Percentiles rank a stretch among this genome's conserved stretches.
phyloP scores from a whole-genome alignment of 352 stramenopile species.

The Phytopythium mirpurense region DNA sequence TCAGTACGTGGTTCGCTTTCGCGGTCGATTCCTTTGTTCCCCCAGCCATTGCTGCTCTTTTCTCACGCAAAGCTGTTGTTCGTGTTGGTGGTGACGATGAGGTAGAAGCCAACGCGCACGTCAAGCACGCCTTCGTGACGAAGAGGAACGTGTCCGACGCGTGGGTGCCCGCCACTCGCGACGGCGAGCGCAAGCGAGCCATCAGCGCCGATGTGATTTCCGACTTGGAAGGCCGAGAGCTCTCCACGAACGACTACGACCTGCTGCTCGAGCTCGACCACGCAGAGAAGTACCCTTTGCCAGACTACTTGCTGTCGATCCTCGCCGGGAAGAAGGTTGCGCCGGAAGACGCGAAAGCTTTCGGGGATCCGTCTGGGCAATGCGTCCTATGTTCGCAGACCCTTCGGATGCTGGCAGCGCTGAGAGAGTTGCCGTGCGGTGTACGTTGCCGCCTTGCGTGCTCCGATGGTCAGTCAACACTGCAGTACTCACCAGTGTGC shows the following conservation, averaged over 20 bases:
- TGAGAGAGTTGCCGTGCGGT: constrained; percentile 47
- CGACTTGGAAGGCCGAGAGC: constrained; percentile 63
- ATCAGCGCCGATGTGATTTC: constrained; percentile 39
- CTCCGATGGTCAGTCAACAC: too few species aligned
- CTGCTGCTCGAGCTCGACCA: constrained; percentile 66
- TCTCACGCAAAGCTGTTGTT: too few species aligned
- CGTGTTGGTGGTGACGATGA: neutral
- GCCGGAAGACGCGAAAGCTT: constrained; percentile 45
- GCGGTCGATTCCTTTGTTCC: too few species aligned
- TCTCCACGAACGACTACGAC: constrained; percentile 85
- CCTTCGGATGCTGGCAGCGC: constrained; percentile 47
- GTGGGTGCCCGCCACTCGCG: constrained; percentile 50
- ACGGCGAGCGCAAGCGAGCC: constrained; percentile 14
- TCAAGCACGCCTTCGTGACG: constrained; percentile 67
- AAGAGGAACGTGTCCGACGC: constrained; percentile 54
- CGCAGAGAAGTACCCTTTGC: constrained; percentile 48
- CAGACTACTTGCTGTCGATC: constrained; percentile 62
- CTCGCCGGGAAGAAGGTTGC: constrained; percentile 37
- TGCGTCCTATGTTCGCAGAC: constrained; percentile 62
- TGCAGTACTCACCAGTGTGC: neutral
- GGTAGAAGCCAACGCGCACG: constrained; percentile 49
- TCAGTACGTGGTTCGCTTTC: constrained; percentile 49
- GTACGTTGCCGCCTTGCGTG: too few species aligned
- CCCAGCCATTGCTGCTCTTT: neutral
- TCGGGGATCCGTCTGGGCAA: constrained; percentile 23